phyloP scores from a whole-genome alignment of 2,329 filamentous ascomycete species.

The Paracoccidioides brasiliensis region DNA sequence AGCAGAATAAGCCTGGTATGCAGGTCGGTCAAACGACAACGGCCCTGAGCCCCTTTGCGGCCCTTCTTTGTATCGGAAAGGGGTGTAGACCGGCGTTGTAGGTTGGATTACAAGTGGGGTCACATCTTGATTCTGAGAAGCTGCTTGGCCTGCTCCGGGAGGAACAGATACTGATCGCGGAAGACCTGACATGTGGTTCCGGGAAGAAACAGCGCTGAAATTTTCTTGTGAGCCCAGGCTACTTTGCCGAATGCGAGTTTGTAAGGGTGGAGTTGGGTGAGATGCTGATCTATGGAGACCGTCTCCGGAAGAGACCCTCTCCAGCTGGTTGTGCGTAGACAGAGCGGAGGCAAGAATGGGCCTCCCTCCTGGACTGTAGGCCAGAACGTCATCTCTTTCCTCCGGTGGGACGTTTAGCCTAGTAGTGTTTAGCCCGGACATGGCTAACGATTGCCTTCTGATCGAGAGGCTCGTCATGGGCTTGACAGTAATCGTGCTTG shows the following conservation, averaged over 20 bases:
- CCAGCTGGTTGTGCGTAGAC: constrained; percentile 7
- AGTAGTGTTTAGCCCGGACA: not conserved
- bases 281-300: constrained; percentile 18
- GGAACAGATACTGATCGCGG: constrained; percentile 12
- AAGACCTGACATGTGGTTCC: constrained; percentile 1
- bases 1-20: constrained; percentile 36
- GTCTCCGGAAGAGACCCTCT: constrained; percentile 5
- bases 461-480: constrained; percentile 8
- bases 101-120: constrained; percentile 17
- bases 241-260: not conserved
- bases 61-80: constrained; percentile 33
- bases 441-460: constrained; percentile 2
- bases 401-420: not conserved
- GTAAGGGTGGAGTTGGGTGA: constrained; percentile 12
- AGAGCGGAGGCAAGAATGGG: constrained; percentile 28
- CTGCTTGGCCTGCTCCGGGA: constrained; percentile 12
- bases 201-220: not conserved
- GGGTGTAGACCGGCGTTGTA: constrained; percentile 30
- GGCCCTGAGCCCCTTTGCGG: constrained; percentile 30
- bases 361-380: constrained; percentile 43
- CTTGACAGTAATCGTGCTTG: constrained; percentile 14
- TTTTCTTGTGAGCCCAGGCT: not conserved
- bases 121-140: constrained; percentile 5
- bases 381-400: constrained; percentile 18
- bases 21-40: constrained; percentile 27